Evolutionary conservation across 225 moss, liverwort and hornwort genomes (phyloP).

Genomic region (Rhytidiadelphus loreus): DNA sequence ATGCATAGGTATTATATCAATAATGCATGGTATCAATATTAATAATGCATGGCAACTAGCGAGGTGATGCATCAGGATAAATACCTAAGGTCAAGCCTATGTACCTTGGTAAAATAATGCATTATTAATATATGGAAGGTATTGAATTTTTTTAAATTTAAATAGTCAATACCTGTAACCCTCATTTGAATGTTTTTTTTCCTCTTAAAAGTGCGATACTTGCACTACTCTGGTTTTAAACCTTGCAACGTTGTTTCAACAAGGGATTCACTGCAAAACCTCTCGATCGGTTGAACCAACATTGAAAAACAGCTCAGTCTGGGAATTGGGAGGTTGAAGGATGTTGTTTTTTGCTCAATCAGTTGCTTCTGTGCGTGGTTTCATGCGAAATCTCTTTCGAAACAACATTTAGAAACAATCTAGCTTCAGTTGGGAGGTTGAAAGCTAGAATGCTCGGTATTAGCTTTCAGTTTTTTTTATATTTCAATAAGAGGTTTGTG

Average conservation of each 20-base stretch:
- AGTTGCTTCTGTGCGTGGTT: neutral
- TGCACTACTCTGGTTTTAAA: neutral
- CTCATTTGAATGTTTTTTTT: too few species aligned
- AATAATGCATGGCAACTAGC: neutral
- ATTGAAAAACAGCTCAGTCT: neutral
- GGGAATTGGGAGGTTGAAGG: neutral
- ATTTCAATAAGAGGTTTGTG: too few species aligned
- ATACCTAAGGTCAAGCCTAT: neutral
- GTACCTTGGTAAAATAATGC: neutral
- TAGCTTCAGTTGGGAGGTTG: too few species aligned
- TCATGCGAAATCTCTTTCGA: neutral
- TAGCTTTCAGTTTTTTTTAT: too few species aligned
- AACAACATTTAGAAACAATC: neutral
- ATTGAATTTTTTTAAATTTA: neutral
- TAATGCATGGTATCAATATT: too few species aligned
- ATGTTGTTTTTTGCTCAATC: neutral
- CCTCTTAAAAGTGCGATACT: too few species aligned
- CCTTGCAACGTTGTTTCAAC: neutral
- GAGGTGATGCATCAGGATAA: neutral
- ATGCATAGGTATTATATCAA: too few species aligned
- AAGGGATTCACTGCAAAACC: neutral
- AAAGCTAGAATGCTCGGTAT: too few species aligned
- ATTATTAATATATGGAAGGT: neutral
- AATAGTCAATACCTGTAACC: too few species aligned
- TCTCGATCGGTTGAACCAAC: neutral